phyloP scores from a whole-genome alignment of 768 basidiomycete species.

The Suillus decipiens region DNA sequence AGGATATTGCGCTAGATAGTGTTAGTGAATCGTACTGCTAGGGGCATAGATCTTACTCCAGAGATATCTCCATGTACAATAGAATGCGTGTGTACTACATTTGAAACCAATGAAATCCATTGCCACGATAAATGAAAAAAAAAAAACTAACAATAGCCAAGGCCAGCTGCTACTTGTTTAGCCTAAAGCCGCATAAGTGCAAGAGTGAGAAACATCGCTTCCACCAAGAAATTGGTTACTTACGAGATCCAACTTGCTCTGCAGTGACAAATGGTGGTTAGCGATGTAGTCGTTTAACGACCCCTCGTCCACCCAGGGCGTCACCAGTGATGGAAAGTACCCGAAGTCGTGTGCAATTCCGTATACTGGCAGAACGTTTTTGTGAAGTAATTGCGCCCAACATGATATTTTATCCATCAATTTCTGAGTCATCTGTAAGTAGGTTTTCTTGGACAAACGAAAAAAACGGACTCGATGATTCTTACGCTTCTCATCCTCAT shows the following conservation, averaged over 20 bases:
- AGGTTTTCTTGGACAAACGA: neutral
- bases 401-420: conserved; percentile 1
- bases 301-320: conserved; percentile 28
- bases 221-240: neutral
- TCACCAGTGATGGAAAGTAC: conserved; percentile 24
- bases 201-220: no score
- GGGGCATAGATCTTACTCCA: conserved; percentile 4
- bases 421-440: neutral
- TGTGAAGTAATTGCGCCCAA: conserved; percentile 15
- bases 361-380: conserved; percentile 21
- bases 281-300: conserved; percentile 20
- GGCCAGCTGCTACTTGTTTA: conserved; percentile 1
- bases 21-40: neutral
- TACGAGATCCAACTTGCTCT: conserved; percentile 21
- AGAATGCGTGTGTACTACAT: conserved; percentile 8
- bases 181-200: neutral
- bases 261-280: conserved; percentile 7
- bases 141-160: conserved; percentile 8
- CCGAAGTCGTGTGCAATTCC: conserved; percentile 24
- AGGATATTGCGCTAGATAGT: conserved; percentile 11
- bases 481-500: neutral
- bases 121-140: no score
- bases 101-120: neutral
- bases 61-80: conserved; percentile 12
- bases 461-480: neutral